Evolutionary conservation across 176 grass and related monocot genomes (phyloP), one percentile per base, ranked within the genome.

Genomic region (Oryza officinalis): DNA sequence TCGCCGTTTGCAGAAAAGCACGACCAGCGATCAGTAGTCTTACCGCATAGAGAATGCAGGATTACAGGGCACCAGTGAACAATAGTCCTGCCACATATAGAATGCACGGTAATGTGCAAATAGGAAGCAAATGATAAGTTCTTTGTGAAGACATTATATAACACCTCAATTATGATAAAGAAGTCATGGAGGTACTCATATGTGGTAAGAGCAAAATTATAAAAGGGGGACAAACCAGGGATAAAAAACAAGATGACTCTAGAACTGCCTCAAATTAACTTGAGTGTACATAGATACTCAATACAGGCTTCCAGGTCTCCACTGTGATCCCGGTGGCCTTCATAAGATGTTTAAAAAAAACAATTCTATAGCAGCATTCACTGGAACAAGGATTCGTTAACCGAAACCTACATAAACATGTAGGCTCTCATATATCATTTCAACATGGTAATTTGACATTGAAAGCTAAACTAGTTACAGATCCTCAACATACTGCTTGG

Each of bases 401-500:
- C 28, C 13, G 10, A 44, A 63, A 43, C 15, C 11, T 63, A 63
- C 71, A 47, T 11, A 37, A 46, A 26, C 14, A 46, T 27, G 20
- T 72, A 64, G 28, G 37, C 10, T n/a, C 15, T 2, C 69, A 46
- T 7, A 47, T 32, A 63, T 73, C 27, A 7, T 73, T 49, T 65
- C 40, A 72, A 74, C 43, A 45, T 83, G 81, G 69, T 37, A 45
- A 44, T 4, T 67, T 78, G 4, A 33, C 60, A 37, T 69, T 12
- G 61, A 33, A 33, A 27, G 46, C 35, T 69, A n/a, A 77, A 84
- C 46, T 68, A 76, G 20, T 83, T 63, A 88, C 15, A 94, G 31
- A 85, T 92, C 88, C 75, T 81, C 88, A 27, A 92, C 64, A 0
- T 89, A 84, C 52, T 87, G 84, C 13, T 74, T 65, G 5, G 75